Base-by-base conservation (phyloP, 148 eudicot genomes). In the Spergularia marina region DNA sequence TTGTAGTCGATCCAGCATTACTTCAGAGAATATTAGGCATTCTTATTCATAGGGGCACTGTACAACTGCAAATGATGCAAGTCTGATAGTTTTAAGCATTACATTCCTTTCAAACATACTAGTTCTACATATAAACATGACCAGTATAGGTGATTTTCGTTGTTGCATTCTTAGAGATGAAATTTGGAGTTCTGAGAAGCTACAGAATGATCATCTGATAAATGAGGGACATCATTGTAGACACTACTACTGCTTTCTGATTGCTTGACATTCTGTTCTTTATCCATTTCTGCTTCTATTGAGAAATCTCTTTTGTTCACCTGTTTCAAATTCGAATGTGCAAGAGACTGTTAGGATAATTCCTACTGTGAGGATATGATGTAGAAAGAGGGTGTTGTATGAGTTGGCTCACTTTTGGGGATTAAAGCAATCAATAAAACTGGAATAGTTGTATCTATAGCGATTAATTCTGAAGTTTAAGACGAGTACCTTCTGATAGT, bases 241-340 rank as follows among this genome's bases (percentile, higher is more conserved):
- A 47, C 58, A 71, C 55, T 56, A 62, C 23, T 68, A 65, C 69
- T 72, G 69, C 69, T 72, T 74, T 54, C 82, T 59, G 54, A 34
- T 71, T 74, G 83, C 73, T 72, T 85, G 51, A 62, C 70, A 75
- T 83, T 80, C 56, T 81, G 79, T 62, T 70, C 78, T 78, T 67
- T 71, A 6, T 78, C 85, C 53, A 44, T 84, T 57, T 77, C 79
- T 7, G 49, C 80, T 51, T 76, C 86, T 74, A 53, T 66, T 52
- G 79, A 68, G 58, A 64, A 70, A 13, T 81, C 77, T 77, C 79
- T 83, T 78, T 69, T 83, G 75, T 52, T 81, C 53, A 79, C 79
- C 88, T 85, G 75, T 62, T 65, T 20, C 68, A 49, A 10, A 56
- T 70, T 70, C 3, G 8, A 56, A 62, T 30, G 36, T 30, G 36